phyloP scores from a whole-genome alignment of 176 grass and related monocot species.

The Puccinellia tenuiflora region DNA sequence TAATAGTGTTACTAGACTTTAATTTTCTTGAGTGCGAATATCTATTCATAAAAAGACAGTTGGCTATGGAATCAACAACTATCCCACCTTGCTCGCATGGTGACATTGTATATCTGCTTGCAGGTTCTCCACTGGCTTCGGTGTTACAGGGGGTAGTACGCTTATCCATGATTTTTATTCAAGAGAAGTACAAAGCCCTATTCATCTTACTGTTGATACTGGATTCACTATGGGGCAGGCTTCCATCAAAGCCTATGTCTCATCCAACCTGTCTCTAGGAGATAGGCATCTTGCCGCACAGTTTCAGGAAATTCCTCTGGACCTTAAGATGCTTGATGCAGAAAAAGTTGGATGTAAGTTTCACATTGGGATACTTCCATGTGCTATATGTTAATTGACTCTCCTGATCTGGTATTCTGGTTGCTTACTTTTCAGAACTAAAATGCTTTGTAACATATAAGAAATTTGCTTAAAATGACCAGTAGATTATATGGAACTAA shows the following conservation, averaged over 20 bases:
- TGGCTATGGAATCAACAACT: background rate
- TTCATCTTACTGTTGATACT: constrained; percentile 90
- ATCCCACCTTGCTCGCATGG: background rate
- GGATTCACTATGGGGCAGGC: constrained; percentile 77
- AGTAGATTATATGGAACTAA: background rate
- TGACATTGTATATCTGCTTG: background rate
- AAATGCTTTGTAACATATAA: background rate
- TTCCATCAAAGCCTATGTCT: constrained; percentile 83
- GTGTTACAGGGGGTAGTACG: constrained; percentile 76
- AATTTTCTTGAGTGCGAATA: background rate
- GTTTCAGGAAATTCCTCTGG: constrained; percentile 92
- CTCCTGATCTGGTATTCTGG: background rate
- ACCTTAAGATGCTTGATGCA: constrained; percentile 81
- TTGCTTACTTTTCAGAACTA: background rate
- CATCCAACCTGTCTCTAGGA: constrained; percentile 65
- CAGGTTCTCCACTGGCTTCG: constrained; percentile 97
- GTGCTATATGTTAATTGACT: background rate
- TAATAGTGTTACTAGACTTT: background rate
- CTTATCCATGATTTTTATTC: constrained; percentile 95
- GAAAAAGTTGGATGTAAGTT: constrained; percentile 84
- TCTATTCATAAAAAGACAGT: background rate
- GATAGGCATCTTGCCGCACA: constrained; percentile 79
- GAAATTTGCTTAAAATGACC: background rate
- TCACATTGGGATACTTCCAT: background rate
- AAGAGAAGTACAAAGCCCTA: constrained; percentile 67